Conservation (phyloP, 108 stramenopile species). For the Fistulifera pelliculosa region DNA sequence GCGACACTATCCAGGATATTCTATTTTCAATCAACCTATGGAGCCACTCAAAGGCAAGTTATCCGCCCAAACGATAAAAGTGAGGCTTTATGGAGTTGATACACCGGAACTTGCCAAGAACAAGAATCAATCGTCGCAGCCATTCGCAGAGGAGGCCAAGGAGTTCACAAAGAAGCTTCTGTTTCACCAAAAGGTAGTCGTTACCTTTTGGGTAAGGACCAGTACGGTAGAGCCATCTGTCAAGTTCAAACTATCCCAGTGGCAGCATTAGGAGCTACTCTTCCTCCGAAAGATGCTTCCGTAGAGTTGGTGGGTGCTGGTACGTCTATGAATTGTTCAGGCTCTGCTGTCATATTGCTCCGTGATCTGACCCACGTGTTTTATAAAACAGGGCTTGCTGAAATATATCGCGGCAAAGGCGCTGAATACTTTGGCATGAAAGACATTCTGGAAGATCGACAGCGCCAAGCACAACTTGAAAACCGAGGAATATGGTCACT, state of each 20-base stretch:
- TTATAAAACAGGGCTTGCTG: constrained; percentile 24
- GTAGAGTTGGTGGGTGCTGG: constrained; percentile 20
- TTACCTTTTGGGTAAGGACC: constrained; percentile 20
- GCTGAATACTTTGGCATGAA: constrained; percentile 43
- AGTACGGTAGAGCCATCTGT: constrained; percentile 38
- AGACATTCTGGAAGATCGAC: constrained; percentile 19
- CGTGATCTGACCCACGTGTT: constrained; percentile 15
- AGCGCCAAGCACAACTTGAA: constrained; percentile 15
- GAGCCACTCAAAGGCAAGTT: neutral
- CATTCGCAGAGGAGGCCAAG: constrained; percentile 51
- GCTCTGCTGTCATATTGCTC: too few relatives aligned
- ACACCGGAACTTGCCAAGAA: constrained; percentile 42
- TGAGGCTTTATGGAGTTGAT: constrained; percentile 57
- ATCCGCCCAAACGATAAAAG: constrained; percentile 20
- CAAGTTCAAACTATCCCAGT: constrained; percentile 20
- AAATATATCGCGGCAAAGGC: constrained; percentile 41
- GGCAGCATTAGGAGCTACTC: constrained; percentile 12
- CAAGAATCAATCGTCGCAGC: constrained; percentile 1
- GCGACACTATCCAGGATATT: constrained; percentile 14
- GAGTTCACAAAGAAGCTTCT: constrained; percentile 15
- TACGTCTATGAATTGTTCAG: too few relatives aligned
- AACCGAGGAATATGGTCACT: constrained; percentile 37
- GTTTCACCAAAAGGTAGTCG: constrained; percentile 2
- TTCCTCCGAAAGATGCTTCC: constrained; percentile 23
- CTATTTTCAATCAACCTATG: neutral